These are phyloP conservation scores for Phytophthora cajani DNA, from an alignment of 352 stramenopile species.

Conservation along the genomic window DNA sequence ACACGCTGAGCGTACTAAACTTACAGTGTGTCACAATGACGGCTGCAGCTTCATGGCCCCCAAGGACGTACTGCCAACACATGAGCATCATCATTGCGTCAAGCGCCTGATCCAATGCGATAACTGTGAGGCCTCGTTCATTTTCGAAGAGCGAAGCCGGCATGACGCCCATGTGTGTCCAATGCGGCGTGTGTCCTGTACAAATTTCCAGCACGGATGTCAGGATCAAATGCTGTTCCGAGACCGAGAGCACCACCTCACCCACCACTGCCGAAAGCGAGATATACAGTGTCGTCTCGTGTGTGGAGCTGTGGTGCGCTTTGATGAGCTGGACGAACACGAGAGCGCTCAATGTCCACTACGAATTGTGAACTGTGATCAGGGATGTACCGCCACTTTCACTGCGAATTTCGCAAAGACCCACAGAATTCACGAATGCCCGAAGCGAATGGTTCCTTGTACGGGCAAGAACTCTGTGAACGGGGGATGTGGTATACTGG, in stretches of 20 bases:
- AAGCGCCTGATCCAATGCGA: conserved; percentile 66
- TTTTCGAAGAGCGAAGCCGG: conserved; percentile 42
- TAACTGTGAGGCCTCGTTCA: conserved; percentile 41
- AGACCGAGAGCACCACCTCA: conserved; percentile 48
- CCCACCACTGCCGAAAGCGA: conserved; percentile 69
- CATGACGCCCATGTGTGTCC: conserved; percentile 49
- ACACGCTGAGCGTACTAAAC: conserved; percentile 53
- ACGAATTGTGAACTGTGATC: conserved; percentile 51
- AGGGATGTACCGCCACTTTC: conserved; percentile 49
- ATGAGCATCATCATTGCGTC: conserved; percentile 66
- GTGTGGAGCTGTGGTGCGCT: conserved; percentile 51
- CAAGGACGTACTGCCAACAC: conserved; percentile 58
- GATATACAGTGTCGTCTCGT: conserved; percentile 51
- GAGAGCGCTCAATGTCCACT: conserved; percentile 58
- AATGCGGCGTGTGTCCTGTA: conserved; percentile 49
- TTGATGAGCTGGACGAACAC: conserved; percentile 55
- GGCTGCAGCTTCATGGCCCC: conserved; percentile 60
- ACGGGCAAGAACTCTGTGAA: conserved; percentile 12
- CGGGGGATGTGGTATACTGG: conserved; percentile 50
- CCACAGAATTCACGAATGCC: conserved; percentile 53
- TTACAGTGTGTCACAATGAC: conserved; percentile 43
- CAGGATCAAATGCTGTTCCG: conserved; percentile 41
- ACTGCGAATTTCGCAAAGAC: conserved; percentile 43
- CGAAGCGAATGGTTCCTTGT: conserved; percentile 64
- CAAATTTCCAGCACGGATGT: conserved; percentile 66